Evolutionary conservation across 768 basidiomycete genomes (phyloP).

Genomic region (Pleurotus salmoneostramineus): DNA sequence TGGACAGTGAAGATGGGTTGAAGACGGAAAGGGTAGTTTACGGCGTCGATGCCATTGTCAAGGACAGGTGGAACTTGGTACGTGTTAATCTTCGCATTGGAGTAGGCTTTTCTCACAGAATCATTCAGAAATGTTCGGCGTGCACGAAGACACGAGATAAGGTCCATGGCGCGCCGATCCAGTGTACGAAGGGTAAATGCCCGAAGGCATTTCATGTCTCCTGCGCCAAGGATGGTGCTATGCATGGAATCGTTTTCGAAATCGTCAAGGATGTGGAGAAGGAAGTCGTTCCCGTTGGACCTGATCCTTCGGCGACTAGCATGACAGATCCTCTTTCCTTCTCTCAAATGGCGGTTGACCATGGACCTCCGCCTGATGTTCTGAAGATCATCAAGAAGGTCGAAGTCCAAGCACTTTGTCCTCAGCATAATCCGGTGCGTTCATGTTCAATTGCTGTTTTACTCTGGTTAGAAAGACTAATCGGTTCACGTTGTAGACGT

Average conservation of each 20-base stretch:
- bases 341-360: not conserved
- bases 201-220: slow-evolving; percentile 90
- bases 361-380: slow-evolving; percentile 24
- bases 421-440: slow-evolving; percentile 84
- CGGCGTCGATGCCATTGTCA: slow-evolving; percentile 85
- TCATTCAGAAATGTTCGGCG: slow-evolving; percentile 78
- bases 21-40: slow-evolving; percentile 56
- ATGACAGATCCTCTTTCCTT: slow-evolving; percentile 4
- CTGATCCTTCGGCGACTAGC: slow-evolving; percentile 13
- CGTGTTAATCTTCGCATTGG: slow-evolving; percentile 20
- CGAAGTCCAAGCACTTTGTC: slow-evolving; percentile 74
- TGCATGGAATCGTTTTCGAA: slow-evolving; percentile 52
- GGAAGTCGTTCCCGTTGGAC: slow-evolving; percentile 67
- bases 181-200: slow-evolving; percentile 94
- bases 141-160: slow-evolving; percentile 70
- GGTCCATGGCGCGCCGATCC: slow-evolving; percentile 77
- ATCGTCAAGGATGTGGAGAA: slow-evolving; percentile 74
- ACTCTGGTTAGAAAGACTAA: not conserved
- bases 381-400: slow-evolving; percentile 72
- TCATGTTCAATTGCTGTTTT: not conserved
- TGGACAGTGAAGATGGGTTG: slow-evolving; percentile 32
- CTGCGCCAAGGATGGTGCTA: slow-evolving; percentile 67
- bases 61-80: slow-evolving; percentile 91
- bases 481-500: slow-evolving; percentile 40
- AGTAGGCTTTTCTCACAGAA: slow-evolving; percentile 2